Evolutionary conservation across 2,329 filamentous ascomycete species (phyloP).

Genomic region (Chaetomiaceae sp.): DNA sequence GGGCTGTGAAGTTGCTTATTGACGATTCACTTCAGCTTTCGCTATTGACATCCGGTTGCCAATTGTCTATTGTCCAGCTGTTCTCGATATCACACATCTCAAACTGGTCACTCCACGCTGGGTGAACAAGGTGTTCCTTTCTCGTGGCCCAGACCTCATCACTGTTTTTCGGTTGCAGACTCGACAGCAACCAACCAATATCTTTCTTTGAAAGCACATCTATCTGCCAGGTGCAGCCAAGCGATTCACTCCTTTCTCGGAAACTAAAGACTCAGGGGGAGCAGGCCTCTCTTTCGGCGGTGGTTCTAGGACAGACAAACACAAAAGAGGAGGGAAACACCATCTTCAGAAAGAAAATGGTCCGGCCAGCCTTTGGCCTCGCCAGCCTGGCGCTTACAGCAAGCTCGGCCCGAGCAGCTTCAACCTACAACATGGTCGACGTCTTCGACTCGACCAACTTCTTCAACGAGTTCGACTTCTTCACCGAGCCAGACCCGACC

Average conservation of each 20-base stretch:
- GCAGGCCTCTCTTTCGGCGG: not conserved
- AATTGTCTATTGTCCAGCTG: constrained; percentile 4
- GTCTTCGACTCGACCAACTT: constrained; percentile 50
- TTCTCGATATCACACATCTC: not conserved
- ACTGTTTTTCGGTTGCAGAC: not conserved
- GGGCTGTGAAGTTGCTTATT: not conserved
- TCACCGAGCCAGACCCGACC: constrained; percentile 60
- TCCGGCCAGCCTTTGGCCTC: not conserved
- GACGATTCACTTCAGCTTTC: not conserved
- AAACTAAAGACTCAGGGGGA: not conserved
- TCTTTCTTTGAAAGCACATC: no score
- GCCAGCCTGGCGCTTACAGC: constrained; percentile 1
- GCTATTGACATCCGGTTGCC: not conserved
- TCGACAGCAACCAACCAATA: not conserved
- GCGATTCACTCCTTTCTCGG: not conserved
- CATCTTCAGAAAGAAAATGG: constrained; percentile 3
- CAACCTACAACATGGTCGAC: constrained; percentile 42
- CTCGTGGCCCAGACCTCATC: no score
- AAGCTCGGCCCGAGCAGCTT: constrained; percentile 6
- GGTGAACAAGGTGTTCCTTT: not conserved
- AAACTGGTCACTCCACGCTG: not conserved
- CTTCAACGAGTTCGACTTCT: constrained; percentile 54
- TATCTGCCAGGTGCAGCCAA: constrained; percentile 5
- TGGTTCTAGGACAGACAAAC: not conserved
- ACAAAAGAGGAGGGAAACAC: not conserved